A percentile compares a stretch with the other conserved stretches of the same genome.
Conservation (phyloP, 2,329 filamentous ascomycete species). For the Epichloe uncinata region DNA sequence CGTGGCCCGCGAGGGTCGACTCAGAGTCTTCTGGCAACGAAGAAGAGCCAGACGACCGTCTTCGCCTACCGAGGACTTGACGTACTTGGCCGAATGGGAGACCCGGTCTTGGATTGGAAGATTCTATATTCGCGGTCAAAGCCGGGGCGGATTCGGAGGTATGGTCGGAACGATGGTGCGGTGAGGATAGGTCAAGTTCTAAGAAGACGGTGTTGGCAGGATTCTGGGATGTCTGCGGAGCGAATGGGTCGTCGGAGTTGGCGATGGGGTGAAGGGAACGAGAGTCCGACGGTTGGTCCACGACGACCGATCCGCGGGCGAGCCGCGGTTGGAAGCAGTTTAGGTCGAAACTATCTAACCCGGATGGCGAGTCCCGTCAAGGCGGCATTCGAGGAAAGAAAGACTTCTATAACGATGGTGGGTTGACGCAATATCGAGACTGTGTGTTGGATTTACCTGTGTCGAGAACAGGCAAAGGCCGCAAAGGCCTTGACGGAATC, state of each 20-base stretch:
- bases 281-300: slow-evolving; percentile 25
- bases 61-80: slow-evolving; percentile 41
- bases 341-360: slow-evolving; percentile 2
- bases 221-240: slow-evolving; percentile 37
- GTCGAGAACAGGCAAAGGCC: not conserved
- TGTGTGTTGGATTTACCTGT: not conserved
- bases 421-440: not conserved
- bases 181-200: slow-evolving; percentile 20
- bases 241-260: slow-evolving; percentile 51
- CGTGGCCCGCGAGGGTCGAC: slow-evolving; percentile 14
- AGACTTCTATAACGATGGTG: not conserved
- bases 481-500: not conserved
- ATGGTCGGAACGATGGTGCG: slow-evolving; percentile 12
- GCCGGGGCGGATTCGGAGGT: slow-evolving; percentile 15
- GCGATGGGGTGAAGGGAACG: slow-evolving; percentile 18
- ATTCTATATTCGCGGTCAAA: slow-evolving; percentile 27
- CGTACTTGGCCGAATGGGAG: slow-evolving; percentile 15
- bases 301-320: slow-evolving; percentile 27
- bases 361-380: not conserved
- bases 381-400: slow-evolving; percentile 8
- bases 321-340: slow-evolving; percentile 20
- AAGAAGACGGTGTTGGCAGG: slow-evolving; percentile 33
- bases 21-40: slow-evolving; percentile 17
- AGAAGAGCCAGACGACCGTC: slow-evolving; percentile 31
- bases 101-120: slow-evolving; percentile 18